These are phyloP conservation scores for Chrysosporium queenslandicum DNA, from an alignment of 2,329 filamentous ascomycete species.

Conservation along the genomic window DNA sequence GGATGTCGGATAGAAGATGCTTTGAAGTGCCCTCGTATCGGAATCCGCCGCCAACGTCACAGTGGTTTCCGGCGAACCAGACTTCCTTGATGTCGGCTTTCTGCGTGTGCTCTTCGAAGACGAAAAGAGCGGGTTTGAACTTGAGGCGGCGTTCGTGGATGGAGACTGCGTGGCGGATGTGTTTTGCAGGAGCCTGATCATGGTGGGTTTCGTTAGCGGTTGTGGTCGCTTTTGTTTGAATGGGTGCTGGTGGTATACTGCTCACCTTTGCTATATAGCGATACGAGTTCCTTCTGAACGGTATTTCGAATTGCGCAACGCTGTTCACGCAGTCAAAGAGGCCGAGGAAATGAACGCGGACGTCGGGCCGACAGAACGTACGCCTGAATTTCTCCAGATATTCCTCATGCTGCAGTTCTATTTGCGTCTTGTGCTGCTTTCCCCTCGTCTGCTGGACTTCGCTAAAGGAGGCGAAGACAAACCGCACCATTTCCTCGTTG, in stretches of 20 bases:
- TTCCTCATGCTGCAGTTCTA: slow-evolving; percentile 16
- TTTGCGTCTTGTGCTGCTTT: slow-evolving; percentile 19
- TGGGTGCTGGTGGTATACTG: too few species aligned
- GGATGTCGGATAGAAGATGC: slow-evolving; percentile 40
- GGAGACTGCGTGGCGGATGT: slow-evolving; percentile 45
- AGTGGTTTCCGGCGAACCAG: slow-evolving; percentile 48
- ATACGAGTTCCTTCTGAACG: slow-evolving; percentile 32
- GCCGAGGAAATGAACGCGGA: slow-evolving; percentile 45
- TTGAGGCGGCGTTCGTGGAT: slow-evolving; percentile 48
- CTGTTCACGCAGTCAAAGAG: slow-evolving; percentile 48
- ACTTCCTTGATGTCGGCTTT: slow-evolving; percentile 42
- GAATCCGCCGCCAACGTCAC: slow-evolving; percentile 48
- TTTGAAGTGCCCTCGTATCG: slow-evolving; percentile 25
- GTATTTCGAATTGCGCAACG: slow-evolving; percentile 30
- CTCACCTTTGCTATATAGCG: slow-evolving; percentile 29
- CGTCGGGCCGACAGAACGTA: slow-evolving; percentile 41
- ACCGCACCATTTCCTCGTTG: slow-evolving; percentile 47
- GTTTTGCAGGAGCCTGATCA: slow-evolving; percentile 33
- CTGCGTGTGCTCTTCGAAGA: slow-evolving; percentile 20
- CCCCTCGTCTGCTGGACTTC: slow-evolving; percentile 28
- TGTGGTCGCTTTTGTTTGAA: too few species aligned
- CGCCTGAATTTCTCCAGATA: slow-evolving; percentile 39
- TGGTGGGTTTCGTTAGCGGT: too few species aligned
- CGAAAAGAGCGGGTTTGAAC: slow-evolving; percentile 44
- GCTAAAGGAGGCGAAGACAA: slow-evolving; percentile 34